These are phyloP conservation scores for Heliamphora pulchella DNA, from an alignment of 179 eudicot species.

Conservation along the genomic window DNA sequence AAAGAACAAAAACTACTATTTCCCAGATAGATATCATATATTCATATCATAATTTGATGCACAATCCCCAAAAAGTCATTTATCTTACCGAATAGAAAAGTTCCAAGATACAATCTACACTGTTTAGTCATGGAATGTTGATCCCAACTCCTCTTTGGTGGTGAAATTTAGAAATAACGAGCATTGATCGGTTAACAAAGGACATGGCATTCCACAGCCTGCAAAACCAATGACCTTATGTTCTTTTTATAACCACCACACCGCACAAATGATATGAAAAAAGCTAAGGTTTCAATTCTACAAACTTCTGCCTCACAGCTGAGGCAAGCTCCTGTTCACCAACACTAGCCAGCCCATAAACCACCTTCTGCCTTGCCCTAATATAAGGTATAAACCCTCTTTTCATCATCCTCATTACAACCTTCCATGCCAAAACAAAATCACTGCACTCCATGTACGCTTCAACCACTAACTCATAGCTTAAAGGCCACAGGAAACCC, in stretches of 20 bases:
- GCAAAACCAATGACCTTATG: neutral
- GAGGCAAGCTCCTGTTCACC: conserved; percentile 68
- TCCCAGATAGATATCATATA: neutral
- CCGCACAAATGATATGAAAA: neutral
- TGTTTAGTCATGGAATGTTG: neutral
- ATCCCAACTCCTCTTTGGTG: neutral
- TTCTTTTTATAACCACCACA: neutral
- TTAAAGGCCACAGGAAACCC: conserved; percentile 48
- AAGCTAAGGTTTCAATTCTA: conserved; percentile 56
- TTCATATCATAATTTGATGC: neutral
- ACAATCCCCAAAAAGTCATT: neutral
- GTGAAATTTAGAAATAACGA: neutral
- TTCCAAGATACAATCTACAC: neutral
- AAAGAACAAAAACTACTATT: neutral
- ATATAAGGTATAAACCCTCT: conserved; percentile 73
- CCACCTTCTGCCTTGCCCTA: conserved; percentile 59
- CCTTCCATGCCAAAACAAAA: conserved; percentile 66
- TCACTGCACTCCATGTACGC: conserved; percentile 59
- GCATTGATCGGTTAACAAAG: neutral
- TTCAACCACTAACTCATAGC: conserved; percentile 60
- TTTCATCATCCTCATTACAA: conserved; percentile 48
- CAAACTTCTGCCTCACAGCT: conserved; percentile 60
- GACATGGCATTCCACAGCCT: too few species aligned
- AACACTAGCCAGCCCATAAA: conserved; percentile 60
- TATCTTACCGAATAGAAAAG: too few species aligned